Percentiles rank a stretch among this genome's conserved stretches.
Evolutionary conservation across 1,284 basidiomycete genomes (phyloP).

Genomic region (Stygiomarasmius scandens): DNA sequence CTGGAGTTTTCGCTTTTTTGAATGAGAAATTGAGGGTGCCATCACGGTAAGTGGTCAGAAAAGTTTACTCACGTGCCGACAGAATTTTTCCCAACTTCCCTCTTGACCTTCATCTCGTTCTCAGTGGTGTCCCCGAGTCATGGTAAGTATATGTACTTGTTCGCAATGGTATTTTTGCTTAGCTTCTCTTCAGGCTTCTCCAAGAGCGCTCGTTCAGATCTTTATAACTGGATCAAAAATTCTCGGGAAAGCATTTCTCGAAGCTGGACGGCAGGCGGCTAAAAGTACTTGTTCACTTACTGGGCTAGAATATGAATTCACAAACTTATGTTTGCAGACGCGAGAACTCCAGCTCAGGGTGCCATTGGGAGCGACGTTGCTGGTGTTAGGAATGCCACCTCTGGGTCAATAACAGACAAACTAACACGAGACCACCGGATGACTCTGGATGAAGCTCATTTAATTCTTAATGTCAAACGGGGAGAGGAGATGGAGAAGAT

Average conservation of each 20-base stretch:
- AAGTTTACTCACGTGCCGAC: slow-evolving; percentile 7
- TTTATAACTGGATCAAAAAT: slow-evolving; percentile 81
- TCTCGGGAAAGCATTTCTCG: slow-evolving; percentile 88
- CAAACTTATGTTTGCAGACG: slow-evolving; percentile 61
- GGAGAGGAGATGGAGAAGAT: slow-evolving; percentile 72
- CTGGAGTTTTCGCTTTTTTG: slow-evolving; percentile 54
- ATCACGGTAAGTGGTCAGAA: not conserved
- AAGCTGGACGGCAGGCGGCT: slow-evolving; percentile 90
- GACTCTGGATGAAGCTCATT: slow-evolving; percentile 94
- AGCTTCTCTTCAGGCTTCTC: slow-evolving; percentile 59
- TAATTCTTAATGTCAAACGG: slow-evolving; percentile 91
- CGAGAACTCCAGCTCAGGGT: slow-evolving; percentile 72
- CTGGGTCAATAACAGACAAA: slow-evolving; percentile 73
- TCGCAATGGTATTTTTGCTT: not conserved
- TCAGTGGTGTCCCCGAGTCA: slow-evolving; percentile 12
- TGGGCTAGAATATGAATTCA: slow-evolving; percentile 1
- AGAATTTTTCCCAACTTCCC: slow-evolving; percentile 1
- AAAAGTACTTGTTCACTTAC: slow-evolving; percentile 63
- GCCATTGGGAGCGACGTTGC: slow-evolving; percentile 63
- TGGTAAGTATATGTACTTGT: slow-evolving; percentile 13
- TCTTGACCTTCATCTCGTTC: slow-evolving; percentile 4
- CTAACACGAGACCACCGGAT: slow-evolving; percentile 86
- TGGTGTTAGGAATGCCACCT: slow-evolving; percentile 74
- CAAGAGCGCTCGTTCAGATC: slow-evolving; percentile 82
- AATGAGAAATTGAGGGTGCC: slow-evolving; percentile 19